Evolutionary conservation across 306 rosid genomes (phyloP), one percentile per base, ranked within the genome.

Genomic region (Quercus agrifolia): DNA sequence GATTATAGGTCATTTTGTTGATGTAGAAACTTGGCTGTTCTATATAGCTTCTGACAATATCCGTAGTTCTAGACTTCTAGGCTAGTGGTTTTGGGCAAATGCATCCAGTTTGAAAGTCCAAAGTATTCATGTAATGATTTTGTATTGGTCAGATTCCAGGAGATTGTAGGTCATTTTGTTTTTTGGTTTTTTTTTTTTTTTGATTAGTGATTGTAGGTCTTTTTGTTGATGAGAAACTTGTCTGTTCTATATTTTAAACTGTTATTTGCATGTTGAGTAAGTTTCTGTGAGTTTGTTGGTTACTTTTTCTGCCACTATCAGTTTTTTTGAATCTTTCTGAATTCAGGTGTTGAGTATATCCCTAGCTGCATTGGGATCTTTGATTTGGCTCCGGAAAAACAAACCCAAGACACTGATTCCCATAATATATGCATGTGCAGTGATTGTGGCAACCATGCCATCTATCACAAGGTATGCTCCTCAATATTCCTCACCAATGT

Each of bases 321-420:
- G 4, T 68, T 25, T 31, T 19, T 19, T 68, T 35, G 41, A 18
- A 20, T 74, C 33, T 79, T 61, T 78, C 71, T 84, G 61, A 71
- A 27, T 84, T 55, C 89, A 96, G 98, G 98, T 91, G 41, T 81
- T 96, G 86, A 88, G 97, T 85, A 93, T 96, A 87, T 93, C 99
- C 46, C 97, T 96, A 7, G 98, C 99, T 6, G 97, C 96, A 70
- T 86, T 96, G 79, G 97, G 99, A 74, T 93, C 99, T 76, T 89
- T 96, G 87, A 93, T 91, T 92, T 96, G 99, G 98, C 96, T 96
- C 35, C 88, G 99, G 54, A 96, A 96, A 85, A 96, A 91, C 90
- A 96, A 96, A 74, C 99, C 98, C 62, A 96, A 78, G 87, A 86
- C 94, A 41, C 82, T 93, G 80, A 91, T 96, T 87, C 99, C 98